Base-by-base conservation (phyloP, 1,139 yeast genomes). In the Kodamaea derodonti region DNA sequence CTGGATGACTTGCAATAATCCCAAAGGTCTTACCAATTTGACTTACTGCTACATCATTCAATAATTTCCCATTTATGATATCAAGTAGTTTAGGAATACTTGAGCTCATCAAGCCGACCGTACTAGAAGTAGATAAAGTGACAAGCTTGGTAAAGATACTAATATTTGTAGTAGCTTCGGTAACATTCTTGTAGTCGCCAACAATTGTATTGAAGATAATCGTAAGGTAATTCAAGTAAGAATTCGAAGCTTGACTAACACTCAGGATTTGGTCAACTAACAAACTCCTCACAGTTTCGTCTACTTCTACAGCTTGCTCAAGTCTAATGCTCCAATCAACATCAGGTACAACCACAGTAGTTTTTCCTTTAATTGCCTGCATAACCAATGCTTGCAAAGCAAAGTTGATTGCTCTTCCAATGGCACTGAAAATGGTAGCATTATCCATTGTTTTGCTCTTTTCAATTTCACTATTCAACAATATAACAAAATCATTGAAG, bases 281-380 rank as follows among this genome's bases (percentile, higher is more conserved):
- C 3, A 63, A 51, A 0, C 39, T 29, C 24, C 77, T 60, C 1
- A 84, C 85, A 1, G 49, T 52, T 2, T 66, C 67, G 49, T 87
- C 95, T 27, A 73, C 63, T 32, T 77, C 82, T 5, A 84, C 39
- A 0, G 94, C 86, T 37, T 79, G 84, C n/a, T 82, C 88, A 18
- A 85, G 52, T 48, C 92, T 69, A 0, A 74, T 60, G 4, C 69
- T 65, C 96, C 96, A 88, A 33, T 84, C 81, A 43, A 80, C 84
- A 54, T 86, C 95, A 14, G 72, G 60, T 0, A 75, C 75, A 34
- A 85, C 54, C 3, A 81, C 80, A 0, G 92, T 80, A 1, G 60
- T 51, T 17, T 69, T 60, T 0, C 67, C 75, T 8, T 54, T 48
- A 2, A 78, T 60, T 0, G 94, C 73, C 43, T 83, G 76, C 75